Conservation (phyloP, 305 asterid genomes). For the Plantago lanceolata region DNA sequence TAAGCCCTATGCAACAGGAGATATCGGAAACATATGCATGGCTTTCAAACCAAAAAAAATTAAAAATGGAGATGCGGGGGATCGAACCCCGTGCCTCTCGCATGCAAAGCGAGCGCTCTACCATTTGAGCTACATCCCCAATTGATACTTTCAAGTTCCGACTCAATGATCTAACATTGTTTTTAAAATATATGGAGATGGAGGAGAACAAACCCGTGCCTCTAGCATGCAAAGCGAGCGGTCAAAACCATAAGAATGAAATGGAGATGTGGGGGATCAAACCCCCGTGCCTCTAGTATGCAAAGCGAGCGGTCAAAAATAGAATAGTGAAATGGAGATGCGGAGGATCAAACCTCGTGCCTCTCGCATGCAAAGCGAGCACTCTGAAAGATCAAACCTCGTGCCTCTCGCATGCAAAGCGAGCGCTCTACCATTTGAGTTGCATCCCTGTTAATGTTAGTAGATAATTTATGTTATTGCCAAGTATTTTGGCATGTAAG, state of each 20-base stretch:
- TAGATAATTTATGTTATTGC: no score
- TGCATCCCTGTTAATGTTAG: no score
- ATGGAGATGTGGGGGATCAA: constrained; percentile 62
- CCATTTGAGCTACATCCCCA: constrained; percentile 69
- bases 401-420: constrained; percentile 86
- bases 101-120: constrained; percentile 80
- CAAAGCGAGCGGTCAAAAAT: constrained; percentile 79
- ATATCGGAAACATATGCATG: no score
- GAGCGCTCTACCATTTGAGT: constrained; percentile 83
- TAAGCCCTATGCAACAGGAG: no score
- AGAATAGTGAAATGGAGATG: no score
- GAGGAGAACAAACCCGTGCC: constrained; percentile 68
- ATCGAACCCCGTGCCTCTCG: constrained; percentile 78
- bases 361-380: constrained; percentile 86
- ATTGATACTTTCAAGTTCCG: no score
- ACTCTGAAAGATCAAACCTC: constrained; percentile 78
- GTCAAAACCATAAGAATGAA: not conserved
- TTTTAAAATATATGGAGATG: no score
- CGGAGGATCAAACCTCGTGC: constrained; percentile 75
- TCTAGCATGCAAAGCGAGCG: constrained; percentile 80
- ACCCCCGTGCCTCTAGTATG: constrained; percentile 79
- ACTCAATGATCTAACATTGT: no score
- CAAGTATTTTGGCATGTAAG: no score
- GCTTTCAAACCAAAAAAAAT: not conserved
- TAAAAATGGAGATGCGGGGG: constrained; percentile 44